Evolutionary conservation across 2,329 filamentous ascomycete genomes (phyloP), one percentile per base, ranked within the genome.

Genomic region (Xylariaceae sp.): DNA sequence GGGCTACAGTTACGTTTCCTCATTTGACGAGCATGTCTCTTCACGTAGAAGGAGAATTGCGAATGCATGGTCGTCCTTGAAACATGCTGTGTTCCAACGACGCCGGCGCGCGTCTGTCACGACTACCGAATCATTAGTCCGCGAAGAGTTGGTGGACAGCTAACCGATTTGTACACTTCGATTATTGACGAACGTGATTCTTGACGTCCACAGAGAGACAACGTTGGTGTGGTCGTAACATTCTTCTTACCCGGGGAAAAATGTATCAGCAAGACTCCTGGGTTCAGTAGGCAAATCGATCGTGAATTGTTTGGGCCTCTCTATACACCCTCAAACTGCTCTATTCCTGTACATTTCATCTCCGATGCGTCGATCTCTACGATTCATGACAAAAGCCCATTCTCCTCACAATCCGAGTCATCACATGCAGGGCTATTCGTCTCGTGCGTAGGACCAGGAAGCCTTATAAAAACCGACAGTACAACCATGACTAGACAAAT

Each of bases 401-500:
- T 27, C 7, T 7, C 4, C 22, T 27, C 22, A 7, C 22, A 4
- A 27, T 27, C 22, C 22, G 22, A 5, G 22, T 27, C 22, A 5
- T 27, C 22, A 27, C 22, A 27, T 27, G 22, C 7, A 5, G 22
- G 22, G 22, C 7, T 27, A 7, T 27, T 7, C 4, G 7, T 7
- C 22, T 27, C 7, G 22, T 27, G 22, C 22, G 22, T 27, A 7
- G 22, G 4, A 7, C 22, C 22, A 0, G 61, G 58, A 5, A 55
- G 27, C 18, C 47, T 54, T 40, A 66, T 55, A 30, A 63, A 63
- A 17, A 62, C 42, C 7, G 58, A 50, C 5, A 60, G 40, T 3
- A 44, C 35, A n/a, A 64, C 47, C 54, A 61, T 62, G n/a, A 56
- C 18, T 31, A 62, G 42, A n/a, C 58, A 59, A 4, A 59, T 22